Evolutionary conservation across 176 grass and related monocot genomes (phyloP), one percentile per base, ranked within the genome.

Genomic region (Juncus effusus): DNA sequence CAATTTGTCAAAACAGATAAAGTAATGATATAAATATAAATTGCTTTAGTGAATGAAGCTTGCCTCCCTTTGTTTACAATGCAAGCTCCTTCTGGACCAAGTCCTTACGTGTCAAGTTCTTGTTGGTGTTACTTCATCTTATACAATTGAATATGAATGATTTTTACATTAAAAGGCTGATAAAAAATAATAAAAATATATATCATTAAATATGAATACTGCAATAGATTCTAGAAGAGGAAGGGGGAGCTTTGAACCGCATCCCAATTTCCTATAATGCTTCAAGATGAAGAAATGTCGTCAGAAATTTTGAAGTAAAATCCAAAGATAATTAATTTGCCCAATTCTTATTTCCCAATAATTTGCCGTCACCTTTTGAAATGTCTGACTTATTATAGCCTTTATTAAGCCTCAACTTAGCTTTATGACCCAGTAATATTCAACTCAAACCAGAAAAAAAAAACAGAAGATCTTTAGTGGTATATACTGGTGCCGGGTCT

Each of bases 1-100:
- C 3, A 40, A 42, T 57, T 68, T 15, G 51, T 70, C 51, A 57
- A 55, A 70, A 70, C 28, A 4, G 36, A 19, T 54, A 67, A 70
- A 40, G 67, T 70, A 70, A 70, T 70, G 67, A 70, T 50, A 16
- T 67, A 61, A 36, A 50, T 52, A 12, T 10, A 15, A 67, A 67
- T 36, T 52, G 45, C 5, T 28, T 28, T 28, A 28, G 19, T 28
- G 19, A 28, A 28, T 1, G 19, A 28, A 28, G 19, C 1, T 28
- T 28, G 1, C 1, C 19, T 28, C 19, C 10, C 4, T 11, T 67
- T 53, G 6, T 37, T 53, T 15, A 51, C 28, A n/a, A 2, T 38
- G 11, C 10, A 57, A 38, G 66, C 40, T 56, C 6, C 51, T 70
- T 70, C 67, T 56, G 67, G 67, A 70, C 50, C 54, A 64, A 15